phyloP scores from a whole-genome alignment of 2,329 filamentous ascomycete genomes.

The Pseudocercospora macadamiae region DNA sequence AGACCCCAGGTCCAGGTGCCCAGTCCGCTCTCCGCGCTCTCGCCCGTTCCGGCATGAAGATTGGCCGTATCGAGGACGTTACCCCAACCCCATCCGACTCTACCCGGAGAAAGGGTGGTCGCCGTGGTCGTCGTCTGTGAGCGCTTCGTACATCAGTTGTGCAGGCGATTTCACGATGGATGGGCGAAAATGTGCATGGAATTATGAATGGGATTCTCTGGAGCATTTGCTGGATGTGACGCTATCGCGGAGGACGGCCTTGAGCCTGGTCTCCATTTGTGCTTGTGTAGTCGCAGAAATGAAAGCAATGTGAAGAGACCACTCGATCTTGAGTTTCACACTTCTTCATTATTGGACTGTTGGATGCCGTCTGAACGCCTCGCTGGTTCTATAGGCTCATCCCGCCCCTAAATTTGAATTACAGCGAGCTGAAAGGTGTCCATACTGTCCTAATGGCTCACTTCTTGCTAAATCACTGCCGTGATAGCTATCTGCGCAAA shows the following conservation, averaged over 20 bases:
- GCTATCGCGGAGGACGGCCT: slow-evolving; percentile 45
- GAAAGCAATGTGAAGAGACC: slow-evolving; percentile 25
- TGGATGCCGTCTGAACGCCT: too few relatives aligned
- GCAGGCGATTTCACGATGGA: slow-evolving; percentile 17
- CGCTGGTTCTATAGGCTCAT: too few relatives aligned
- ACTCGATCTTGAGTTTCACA: too few relatives aligned
- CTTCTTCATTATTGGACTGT: too few relatives aligned
- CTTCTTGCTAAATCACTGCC: background rate
- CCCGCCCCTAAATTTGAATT: too few relatives aligned
- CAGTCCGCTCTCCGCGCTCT: slow-evolving; percentile 99
- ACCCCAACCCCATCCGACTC: slow-evolving; percentile 99
- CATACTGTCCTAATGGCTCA: background rate
- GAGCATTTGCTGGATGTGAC: slow-evolving; percentile 39
- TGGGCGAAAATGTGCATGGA: slow-evolving; percentile 22
- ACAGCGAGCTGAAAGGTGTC: too few relatives aligned
- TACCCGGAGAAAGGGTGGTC: slow-evolving; percentile 99
- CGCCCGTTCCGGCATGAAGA: slow-evolving; percentile 99
- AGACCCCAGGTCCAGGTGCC: slow-evolving; percentile 98
- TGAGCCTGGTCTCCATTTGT: slow-evolving; percentile 42
- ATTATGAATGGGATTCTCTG: slow-evolving; percentile 12
- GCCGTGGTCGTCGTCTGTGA: slow-evolving; percentile 99
- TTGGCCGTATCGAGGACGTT: slow-evolving; percentile 99
- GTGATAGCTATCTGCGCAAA: background rate
- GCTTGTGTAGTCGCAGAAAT: slow-evolving; percentile 31
- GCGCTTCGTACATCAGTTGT: slow-evolving; percentile 28